phyloP scores from a whole-genome alignment of 1,284 basidiomycete genomes.

The Tranzscheliella williamsii region DNA sequence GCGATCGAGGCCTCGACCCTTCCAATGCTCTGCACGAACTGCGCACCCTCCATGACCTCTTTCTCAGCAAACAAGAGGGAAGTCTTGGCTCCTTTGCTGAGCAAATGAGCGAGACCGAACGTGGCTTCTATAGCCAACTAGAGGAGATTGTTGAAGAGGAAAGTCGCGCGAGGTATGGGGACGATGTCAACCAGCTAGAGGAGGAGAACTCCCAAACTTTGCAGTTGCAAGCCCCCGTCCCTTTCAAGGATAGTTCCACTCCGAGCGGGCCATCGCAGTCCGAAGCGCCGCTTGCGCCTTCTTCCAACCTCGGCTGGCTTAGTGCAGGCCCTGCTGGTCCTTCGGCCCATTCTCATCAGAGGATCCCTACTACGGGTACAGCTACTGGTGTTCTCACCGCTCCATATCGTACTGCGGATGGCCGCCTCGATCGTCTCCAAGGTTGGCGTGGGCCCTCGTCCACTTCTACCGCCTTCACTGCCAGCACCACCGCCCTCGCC shows the following conservation, averaged over 20 bases:
- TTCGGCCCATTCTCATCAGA: neutral
- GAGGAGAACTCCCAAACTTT: neutral
- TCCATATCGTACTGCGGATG: slow-evolving; percentile 10
- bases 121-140: slow-evolving; percentile 45
- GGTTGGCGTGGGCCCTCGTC: slow-evolving; percentile 17
- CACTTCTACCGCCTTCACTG: slow-evolving; percentile 2
- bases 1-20: slow-evolving; percentile 46
- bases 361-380: too few relatives aligned
- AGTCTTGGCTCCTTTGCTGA: slow-evolving; percentile 18
- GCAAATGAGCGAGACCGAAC: slow-evolving; percentile 41
- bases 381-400: slow-evolving; percentile 18
- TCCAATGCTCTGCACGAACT: slow-evolving; percentile 49
- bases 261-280: too few relatives aligned
- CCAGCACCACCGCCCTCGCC: slow-evolving; percentile 8
- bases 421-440: slow-evolving; percentile 28
- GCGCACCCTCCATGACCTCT: slow-evolving; percentile 48
- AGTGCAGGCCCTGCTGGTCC: slow-evolving; percentile 17
- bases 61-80: slow-evolving; percentile 45
- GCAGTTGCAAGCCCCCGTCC: too few relatives aligned
- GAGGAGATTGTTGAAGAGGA: slow-evolving; percentile 50
- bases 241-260: too few relatives aligned
- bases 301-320: slow-evolving; percentile 33
- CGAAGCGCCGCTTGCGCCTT: neutral
- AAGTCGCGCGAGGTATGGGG: slow-evolving; percentile 35
- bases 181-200: neutral